Percentiles rank a stretch among this genome's conserved stretches.
Evolutionary conservation across 352 stramenopile genomes (phyloP).

Genomic region (Globisporangium echinulatum): DNA sequence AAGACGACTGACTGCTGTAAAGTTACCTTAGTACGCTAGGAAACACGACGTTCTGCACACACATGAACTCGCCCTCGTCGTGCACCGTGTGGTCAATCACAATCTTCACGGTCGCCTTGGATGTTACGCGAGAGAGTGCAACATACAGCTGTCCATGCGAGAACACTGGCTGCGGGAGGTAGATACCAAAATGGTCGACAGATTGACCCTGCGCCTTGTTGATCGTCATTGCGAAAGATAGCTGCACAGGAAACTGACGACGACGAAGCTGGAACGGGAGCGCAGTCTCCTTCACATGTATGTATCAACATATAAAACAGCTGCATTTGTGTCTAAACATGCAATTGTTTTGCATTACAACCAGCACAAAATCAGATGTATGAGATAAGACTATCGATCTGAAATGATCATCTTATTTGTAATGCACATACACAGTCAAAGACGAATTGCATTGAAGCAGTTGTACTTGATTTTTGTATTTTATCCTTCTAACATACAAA

Average conservation of each 20-base stretch:
- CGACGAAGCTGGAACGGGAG: conserved; percentile 18
- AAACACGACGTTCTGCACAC: conserved; percentile 14
- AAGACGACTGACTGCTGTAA: too few species aligned
- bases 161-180: conserved; percentile 18
- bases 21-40: background rate
- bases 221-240: conserved; percentile 27
- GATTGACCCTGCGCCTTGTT: conserved; percentile 33
- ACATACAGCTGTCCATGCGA: conserved; percentile 25
- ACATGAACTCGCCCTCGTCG: conserved; percentile 8
- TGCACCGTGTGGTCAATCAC: conserved; percentile 9
- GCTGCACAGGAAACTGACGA: conserved; percentile 21
- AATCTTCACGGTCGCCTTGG: conserved; percentile 14
- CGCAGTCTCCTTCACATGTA: background rate
- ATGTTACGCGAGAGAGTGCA: conserved; percentile 14
- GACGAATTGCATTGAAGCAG: too few species aligned
- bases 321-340: too few species aligned
- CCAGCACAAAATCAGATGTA: too few species aligned
- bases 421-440: too few species aligned
- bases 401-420: too few species aligned
- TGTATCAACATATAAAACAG: too few species aligned
- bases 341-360: too few species aligned
- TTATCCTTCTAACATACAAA: too few species aligned
- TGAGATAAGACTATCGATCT: too few species aligned
- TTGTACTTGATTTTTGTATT: too few species aligned
- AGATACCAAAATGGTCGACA: conserved; percentile 21